Base-by-base conservation (phyloP, 441 rosid species). In the Metrosideros polymorpha region DNA sequence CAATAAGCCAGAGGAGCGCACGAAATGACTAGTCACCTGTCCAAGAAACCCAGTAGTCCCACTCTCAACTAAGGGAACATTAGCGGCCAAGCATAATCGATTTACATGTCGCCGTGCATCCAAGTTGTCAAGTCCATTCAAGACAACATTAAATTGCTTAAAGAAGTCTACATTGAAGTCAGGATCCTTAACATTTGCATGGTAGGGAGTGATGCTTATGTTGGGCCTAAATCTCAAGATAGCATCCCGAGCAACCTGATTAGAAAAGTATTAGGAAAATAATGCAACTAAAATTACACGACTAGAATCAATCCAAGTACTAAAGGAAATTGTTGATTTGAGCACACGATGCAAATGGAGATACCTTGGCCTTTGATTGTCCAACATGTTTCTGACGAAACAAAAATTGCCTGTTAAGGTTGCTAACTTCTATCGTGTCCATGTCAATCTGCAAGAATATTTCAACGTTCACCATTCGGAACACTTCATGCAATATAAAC, bases 341-440 rank as follows among this genome's bases (percentile, higher is more conserved):
- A 84, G 53, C 61, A 71, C 75, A 71, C 47, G 54, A 82, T 4
- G 85, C 43, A 50, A 61, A n/a, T 84, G 83, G 54, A 63, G 83
- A 86, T 87, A 93, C 99, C 96, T 95, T 96, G 87, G 99, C 99
- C 91, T 98, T 98, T 30, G 99, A 98, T 90, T 90, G 99, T 82
- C 99, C 99, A 83, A 98, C 99, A 92, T 98, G 99, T 54, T 94
- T 95, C 63, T 93, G 93, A 63, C 99, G 96, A 89, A 98, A 98
- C 85, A 98, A 89, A 91, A 98, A 96, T 86, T 98, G 99, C 88
- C 99, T 94, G 88, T 98, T 98, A 86, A 98, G 94, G 93, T 98
- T 98, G 90, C 99, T 98, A 83, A 98, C 99, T 96, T 98, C 99
- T 87, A 98, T 98, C 17, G 98, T 95, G 85, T 98, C 99, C 99